Evolutionary conservation across 176 grass and related monocot genomes (phyloP).

Genomic region (Juncus inflexus): DNA sequence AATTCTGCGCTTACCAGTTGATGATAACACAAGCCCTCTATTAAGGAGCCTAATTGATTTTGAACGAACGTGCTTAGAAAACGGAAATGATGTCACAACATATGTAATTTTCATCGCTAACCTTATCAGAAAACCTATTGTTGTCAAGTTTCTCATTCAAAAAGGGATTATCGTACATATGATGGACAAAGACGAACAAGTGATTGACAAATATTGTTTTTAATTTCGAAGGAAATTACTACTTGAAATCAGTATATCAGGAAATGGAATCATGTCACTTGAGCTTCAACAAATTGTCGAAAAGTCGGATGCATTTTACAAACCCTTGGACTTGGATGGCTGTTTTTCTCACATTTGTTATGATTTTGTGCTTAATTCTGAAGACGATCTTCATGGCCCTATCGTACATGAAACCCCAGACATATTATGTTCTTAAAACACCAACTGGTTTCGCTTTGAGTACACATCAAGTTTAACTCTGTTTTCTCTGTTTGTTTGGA

Average conservation of each 20-base stretch:
- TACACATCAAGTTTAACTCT: too few relatives aligned
- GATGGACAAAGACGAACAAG: background rate
- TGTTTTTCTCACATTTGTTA: background rate
- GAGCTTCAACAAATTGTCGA: background rate
- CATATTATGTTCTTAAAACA: too few relatives aligned
- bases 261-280: background rate
- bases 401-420: background rate
- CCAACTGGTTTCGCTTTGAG: too few relatives aligned
- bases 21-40: background rate
- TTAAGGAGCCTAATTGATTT: conserved; percentile 21
- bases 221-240: background rate
- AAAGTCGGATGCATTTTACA: background rate
- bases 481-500: too few relatives aligned
- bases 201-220: background rate
- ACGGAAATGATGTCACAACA: background rate
- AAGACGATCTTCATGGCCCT: background rate
- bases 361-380: background rate
- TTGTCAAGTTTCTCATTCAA: background rate
- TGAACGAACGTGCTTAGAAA: background rate
- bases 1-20: fast-evolving
- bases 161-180: background rate
- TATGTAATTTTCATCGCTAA: background rate
- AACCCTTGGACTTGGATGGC: too few relatives aligned
- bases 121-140: background rate
- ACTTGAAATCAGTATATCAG: background rate